Evolutionary conservation across 352 stramenopile genomes (phyloP).

Genomic region (Phytophthora syringae): DNA sequence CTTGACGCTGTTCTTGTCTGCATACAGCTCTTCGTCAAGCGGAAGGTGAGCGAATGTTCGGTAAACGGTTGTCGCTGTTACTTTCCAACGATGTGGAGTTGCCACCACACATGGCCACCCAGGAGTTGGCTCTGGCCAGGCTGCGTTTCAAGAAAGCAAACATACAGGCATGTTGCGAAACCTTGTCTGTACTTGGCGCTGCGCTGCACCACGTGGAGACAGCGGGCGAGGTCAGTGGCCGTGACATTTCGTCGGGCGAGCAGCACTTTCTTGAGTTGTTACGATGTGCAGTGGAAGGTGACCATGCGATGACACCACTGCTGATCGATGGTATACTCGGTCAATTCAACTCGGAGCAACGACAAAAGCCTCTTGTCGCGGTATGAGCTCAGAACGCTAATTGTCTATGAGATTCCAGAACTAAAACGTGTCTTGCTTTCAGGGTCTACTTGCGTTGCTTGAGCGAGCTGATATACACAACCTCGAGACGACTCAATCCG

Average conservation of each 20-base stretch:
- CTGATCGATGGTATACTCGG: constrained; percentile 54
- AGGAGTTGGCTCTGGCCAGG: constrained; percentile 64
- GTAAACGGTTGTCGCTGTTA: constrained; percentile 55
- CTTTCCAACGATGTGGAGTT: constrained; percentile 59
- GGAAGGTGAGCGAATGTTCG: constrained; percentile 70
- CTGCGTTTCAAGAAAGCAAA: constrained; percentile 65
- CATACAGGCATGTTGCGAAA: constrained; percentile 69
- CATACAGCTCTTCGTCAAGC: constrained; percentile 61
- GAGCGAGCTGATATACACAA: constrained; percentile 5
- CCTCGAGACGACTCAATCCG: neutral
- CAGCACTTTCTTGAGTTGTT: constrained; percentile 75
- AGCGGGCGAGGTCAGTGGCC: constrained; percentile 43
- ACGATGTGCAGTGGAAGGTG: constrained; percentile 68
- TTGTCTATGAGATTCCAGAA: neutral
- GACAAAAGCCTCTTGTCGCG: constrained; percentile 49
- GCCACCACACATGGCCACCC: constrained; percentile 59
- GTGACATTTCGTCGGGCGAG: constrained; percentile 59
- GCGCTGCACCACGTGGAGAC: constrained; percentile 59
- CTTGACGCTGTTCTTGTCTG: constrained; percentile 1
- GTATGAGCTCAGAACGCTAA: constrained; percentile 23
- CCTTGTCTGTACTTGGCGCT: constrained; percentile 52
- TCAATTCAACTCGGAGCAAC: constrained; percentile 45
- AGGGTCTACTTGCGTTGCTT: constrained; percentile 50
- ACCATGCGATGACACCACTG: constrained; percentile 70
- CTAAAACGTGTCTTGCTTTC: neutral